Conservation (phyloP, 352 stramenopile species). For the Phytophthora palmivora region DNA sequence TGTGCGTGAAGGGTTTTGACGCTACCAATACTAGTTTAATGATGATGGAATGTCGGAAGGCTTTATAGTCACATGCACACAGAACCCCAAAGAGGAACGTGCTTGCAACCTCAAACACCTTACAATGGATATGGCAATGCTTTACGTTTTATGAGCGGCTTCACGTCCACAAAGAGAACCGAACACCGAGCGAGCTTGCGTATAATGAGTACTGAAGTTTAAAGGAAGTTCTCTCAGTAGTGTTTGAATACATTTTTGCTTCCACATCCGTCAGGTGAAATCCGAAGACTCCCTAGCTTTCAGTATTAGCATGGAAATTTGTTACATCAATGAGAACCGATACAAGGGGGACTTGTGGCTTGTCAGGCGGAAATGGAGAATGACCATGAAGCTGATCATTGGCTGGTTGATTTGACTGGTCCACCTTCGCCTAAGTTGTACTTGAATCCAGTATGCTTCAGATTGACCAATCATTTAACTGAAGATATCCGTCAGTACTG, state of each 20-base stretch:
- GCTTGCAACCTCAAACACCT: slow-evolving; percentile 84
- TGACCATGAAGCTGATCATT: background rate
- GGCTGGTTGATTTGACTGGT: slow-evolving; percentile 26
- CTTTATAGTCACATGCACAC: slow-evolving; percentile 84
- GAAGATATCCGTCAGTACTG: background rate
- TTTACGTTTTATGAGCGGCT: slow-evolving; percentile 57
- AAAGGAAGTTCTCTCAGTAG: slow-evolving; percentile 68
- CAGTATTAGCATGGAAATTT: slow-evolving; percentile 88
- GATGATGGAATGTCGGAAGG: slow-evolving; percentile 51
- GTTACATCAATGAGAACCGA: slow-evolving; percentile 67
- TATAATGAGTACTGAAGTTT: background rate
- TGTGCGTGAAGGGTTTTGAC: no score
- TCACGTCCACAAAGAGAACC: slow-evolving; percentile 43
- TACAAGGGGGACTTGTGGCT: background rate
- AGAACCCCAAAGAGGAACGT: slow-evolving; percentile 25
- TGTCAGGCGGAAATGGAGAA: slow-evolving; percentile 18
- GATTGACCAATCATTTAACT: slow-evolving; percentile 27
- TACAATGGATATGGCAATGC: slow-evolving; percentile 60
- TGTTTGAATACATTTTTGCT: slow-evolving; percentile 78
- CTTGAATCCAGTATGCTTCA: slow-evolving; percentile 7
- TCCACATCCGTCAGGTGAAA: slow-evolving; percentile 54
- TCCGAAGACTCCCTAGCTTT: slow-evolving; percentile 40
- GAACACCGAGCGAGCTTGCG: slow-evolving; percentile 79
- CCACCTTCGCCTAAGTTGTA: slow-evolving; percentile 5
- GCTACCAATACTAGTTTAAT: no score